Conservation (phyloP, 2,329 filamentous ascomycete species). For the Microdochium nivale region DNA sequence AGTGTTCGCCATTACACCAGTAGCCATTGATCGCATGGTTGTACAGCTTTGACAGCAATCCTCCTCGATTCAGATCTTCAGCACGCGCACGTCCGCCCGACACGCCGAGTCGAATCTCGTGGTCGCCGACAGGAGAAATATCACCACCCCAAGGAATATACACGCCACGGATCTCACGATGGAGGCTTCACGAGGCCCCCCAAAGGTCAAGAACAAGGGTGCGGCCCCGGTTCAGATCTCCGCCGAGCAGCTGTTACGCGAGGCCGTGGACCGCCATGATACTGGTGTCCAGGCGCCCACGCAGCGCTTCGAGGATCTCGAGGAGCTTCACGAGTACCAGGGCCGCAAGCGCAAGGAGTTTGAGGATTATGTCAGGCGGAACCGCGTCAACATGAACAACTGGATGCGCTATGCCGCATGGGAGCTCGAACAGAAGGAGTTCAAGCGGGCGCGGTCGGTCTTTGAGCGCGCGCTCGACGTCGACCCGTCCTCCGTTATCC, state of each 20-base stretch:
- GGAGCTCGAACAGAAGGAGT: slow-evolving; percentile 98
- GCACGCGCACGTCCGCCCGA: too few relatives aligned
- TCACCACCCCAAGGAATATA: not conserved
- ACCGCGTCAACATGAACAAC: slow-evolving; percentile 93
- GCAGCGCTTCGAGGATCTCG: slow-evolving; percentile 89
- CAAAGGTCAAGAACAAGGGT: slow-evolving; percentile 98
- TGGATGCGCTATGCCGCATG: slow-evolving; percentile 97
- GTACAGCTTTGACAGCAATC: too few relatives aligned
- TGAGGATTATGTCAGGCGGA: slow-evolving; percentile 94
- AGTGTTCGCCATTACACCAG: too few relatives aligned
- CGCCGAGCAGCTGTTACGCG: slow-evolving; percentile 91
- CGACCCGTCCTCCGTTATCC: slow-evolving; percentile 72
- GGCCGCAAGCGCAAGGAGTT: slow-evolving; percentile 94
- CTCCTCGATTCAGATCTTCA: too few relatives aligned
- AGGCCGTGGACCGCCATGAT: slow-evolving; percentile 95
- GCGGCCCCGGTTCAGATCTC: slow-evolving; percentile 86
- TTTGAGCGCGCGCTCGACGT: slow-evolving; percentile 94
- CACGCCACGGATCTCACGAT: slow-evolving; percentile 39
- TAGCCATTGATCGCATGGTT: too few relatives aligned
- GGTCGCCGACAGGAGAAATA: too few relatives aligned
- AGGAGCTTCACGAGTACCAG: slow-evolving; percentile 96
- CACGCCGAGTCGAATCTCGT: too few relatives aligned
- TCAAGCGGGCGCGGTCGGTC: slow-evolving; percentile 78
- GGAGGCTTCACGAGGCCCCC: slow-evolving; percentile 86
- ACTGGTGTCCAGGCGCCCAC: slow-evolving; percentile 80